phyloP scores from a whole-genome alignment of 2,329 filamentous ascomycete species.

The Arthrobotrys pseudoclavata region DNA sequence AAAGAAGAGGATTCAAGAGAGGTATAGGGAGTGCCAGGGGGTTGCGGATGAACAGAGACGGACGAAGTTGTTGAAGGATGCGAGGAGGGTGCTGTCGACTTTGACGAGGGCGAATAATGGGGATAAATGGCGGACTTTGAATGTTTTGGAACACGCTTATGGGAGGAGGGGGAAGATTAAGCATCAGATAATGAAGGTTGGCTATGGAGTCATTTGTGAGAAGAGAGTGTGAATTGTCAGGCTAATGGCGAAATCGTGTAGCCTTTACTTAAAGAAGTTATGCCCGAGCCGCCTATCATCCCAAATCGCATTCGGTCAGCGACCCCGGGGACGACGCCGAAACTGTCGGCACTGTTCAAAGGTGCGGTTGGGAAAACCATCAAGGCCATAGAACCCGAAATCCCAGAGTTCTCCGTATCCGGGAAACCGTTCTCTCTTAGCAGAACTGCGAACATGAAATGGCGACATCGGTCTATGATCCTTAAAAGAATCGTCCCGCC shows the following conservation, averaged over 20 bases:
- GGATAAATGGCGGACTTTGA: slow-evolving; percentile 60
- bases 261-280: slow-evolving; percentile 43
- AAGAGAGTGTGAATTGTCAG: not conserved
- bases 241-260: slow-evolving; percentile 3
- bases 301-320: slow-evolving; percentile 50
- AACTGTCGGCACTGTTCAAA: slow-evolving; percentile 58
- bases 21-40: slow-evolving; percentile 58
- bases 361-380: slow-evolving; percentile 58
- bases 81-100: slow-evolving; percentile 60
- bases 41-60: slow-evolving; percentile 32
- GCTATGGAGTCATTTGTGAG: not conserved
- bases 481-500: slow-evolving; percentile 60
- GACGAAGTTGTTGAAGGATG: slow-evolving; percentile 60
- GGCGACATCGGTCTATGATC: slow-evolving; percentile 57
- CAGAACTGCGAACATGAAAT: slow-evolving; percentile 61
- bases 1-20: slow-evolving; percentile 56
- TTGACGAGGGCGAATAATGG: slow-evolving; percentile 62
- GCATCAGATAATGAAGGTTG: slow-evolving; percentile 62
- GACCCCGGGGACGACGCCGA: slow-evolving; percentile 57
- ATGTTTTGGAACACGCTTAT: slow-evolving; percentile 62
- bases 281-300: slow-evolving; percentile 60
- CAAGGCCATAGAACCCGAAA: slow-evolving; percentile 54
- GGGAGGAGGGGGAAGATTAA: slow-evolving; percentile 61
- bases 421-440: slow-evolving; percentile 60
- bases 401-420: slow-evolving; percentile 61